A percentile compares a stretch with the other conserved stretches of the same genome.
Evolutionary conservation across 192 early-diverging fungal genomes (phyloP).

Genomic region (Rhizophagus clarus): DNA sequence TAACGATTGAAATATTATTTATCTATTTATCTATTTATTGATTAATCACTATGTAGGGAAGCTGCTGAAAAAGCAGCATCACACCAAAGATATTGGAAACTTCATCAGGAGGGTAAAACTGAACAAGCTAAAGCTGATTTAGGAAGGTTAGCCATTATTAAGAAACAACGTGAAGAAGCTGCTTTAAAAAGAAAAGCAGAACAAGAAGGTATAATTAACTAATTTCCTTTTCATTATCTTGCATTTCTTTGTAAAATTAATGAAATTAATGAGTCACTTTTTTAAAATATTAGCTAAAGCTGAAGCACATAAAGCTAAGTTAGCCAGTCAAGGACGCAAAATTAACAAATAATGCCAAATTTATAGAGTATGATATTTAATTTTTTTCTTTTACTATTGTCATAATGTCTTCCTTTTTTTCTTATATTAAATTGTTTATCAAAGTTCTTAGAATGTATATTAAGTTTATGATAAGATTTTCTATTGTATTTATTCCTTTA

Average conservation of each 20-base stretch:
- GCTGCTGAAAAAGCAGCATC: constrained; percentile 55
- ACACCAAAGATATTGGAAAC: constrained; percentile 52
- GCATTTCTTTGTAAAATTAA: background rate
- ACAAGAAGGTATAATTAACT: constrained; percentile 38
- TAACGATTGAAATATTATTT: background rate
- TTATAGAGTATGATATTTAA: background rate
- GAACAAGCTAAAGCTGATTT: constrained; percentile 57
- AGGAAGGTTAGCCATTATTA: constrained; percentile 51
- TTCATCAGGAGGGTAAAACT: constrained; percentile 55
- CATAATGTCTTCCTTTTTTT: too few relatives aligned
- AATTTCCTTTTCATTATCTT: background rate
- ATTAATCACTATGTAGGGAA: constrained; percentile 40
- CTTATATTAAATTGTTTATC: too few relatives aligned
- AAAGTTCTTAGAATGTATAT: too few relatives aligned
- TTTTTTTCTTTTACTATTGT: too few relatives aligned
- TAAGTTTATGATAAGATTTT: too few relatives aligned
- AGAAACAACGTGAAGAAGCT: constrained; percentile 56
- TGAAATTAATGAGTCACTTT: background rate
- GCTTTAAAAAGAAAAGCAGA: constrained; percentile 50
- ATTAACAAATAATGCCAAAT: background rate
- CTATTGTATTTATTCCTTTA: too few relatives aligned
- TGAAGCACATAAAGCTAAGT: constrained; percentile 24
- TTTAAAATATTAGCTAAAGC: constrained; percentile 26
- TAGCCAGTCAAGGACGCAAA: constrained; percentile 31
- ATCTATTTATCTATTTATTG: background rate